Base-by-base conservation (phyloP, 345 rosid species). In the Heritiera littoralis region DNA sequence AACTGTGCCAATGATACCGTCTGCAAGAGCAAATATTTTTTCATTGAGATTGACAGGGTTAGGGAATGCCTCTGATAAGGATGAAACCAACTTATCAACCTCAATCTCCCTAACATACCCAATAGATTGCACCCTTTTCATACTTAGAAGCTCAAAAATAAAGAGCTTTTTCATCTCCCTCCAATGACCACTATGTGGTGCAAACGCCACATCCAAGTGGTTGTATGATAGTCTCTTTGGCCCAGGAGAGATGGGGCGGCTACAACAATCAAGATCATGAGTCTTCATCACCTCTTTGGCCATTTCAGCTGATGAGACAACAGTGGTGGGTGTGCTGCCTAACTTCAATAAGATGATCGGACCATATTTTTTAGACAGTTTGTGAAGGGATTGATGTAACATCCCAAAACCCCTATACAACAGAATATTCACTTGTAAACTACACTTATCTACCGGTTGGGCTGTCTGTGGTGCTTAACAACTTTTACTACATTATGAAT, bases 111-210 rank as follows among this genome's bases (percentile, higher is more conserved):
- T 51, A 2, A 45, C 75, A 28, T 15, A n/a, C 2, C 11, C 60
- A 51, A 77, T 66, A n/a, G 74, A 77, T 35, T 66, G 72, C 17
- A 77, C 79, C 74, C 61, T 65, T 40, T 30, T 65, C 79, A 15
- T 30, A 51, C 73, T 77, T 3, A 77, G 12, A 14, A 77, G 72
- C 67, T 77, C 72, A 12, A 13, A 49, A 18, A 52, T n/a, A 45
- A 46, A 66, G 41, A 77, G 46, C 63, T 51, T 35, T 9, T 49
- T 23, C 60, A 77, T 77, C 49, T 77, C 63, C 35, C n/a, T 48
- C 79, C 79, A 77, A 43, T 77, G 54, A 4, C 54, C 79, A 13
- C 68, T 18, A 51, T 77, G 66, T 15, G 79, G 78, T 5, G 79
- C 7, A 58, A 77, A 77, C 15, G 72, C 61, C 46, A 77, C 43